Evolutionary conservation across 1,284 basidiomycete species (phyloP).

Genomic region (Microbotryum intermedium): DNA sequence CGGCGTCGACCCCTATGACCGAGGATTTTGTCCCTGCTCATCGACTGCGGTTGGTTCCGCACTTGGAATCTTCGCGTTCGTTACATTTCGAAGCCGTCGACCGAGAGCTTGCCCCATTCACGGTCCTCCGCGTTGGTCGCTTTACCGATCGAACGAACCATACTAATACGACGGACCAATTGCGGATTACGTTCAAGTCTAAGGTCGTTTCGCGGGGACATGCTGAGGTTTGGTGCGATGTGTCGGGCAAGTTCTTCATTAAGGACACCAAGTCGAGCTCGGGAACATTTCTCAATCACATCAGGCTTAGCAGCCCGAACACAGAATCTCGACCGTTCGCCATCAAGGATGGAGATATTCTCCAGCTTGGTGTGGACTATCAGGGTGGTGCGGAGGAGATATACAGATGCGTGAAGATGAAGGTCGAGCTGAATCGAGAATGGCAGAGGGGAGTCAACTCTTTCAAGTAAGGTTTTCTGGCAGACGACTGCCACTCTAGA

Average conservation of each 20-base stretch:
- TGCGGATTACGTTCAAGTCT: constrained; percentile 87
- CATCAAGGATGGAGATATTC: constrained; percentile 86
- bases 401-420: constrained; percentile 95
- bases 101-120: constrained; percentile 55
- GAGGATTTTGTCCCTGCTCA: constrained; percentile 35
- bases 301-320: constrained; percentile 74
- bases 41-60: constrained; percentile 74
- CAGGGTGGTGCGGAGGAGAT: constrained; percentile 96
- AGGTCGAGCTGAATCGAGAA: constrained; percentile 69
- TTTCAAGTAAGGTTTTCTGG: constrained; percentile 69
- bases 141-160: constrained; percentile 40
- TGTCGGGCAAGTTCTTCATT: constrained; percentile 58
- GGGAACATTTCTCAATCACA: constrained; percentile 94
- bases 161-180: constrained; percentile 48
- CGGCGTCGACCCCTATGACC: background rate
- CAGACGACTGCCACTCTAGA: background rate
- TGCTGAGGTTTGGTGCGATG: constrained; percentile 82
- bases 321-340: constrained; percentile 67
- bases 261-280: constrained; percentile 82
- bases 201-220: constrained; percentile 93
- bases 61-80: constrained; percentile 80
- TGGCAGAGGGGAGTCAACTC: constrained; percentile 83
- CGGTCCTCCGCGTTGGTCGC: constrained; percentile 44
- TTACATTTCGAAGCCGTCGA: constrained; percentile 88
- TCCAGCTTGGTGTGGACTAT: constrained; percentile 96